phyloP scores from a whole-genome alignment of 352 stramenopile genomes.

The Phytophthora pisi region DNA sequence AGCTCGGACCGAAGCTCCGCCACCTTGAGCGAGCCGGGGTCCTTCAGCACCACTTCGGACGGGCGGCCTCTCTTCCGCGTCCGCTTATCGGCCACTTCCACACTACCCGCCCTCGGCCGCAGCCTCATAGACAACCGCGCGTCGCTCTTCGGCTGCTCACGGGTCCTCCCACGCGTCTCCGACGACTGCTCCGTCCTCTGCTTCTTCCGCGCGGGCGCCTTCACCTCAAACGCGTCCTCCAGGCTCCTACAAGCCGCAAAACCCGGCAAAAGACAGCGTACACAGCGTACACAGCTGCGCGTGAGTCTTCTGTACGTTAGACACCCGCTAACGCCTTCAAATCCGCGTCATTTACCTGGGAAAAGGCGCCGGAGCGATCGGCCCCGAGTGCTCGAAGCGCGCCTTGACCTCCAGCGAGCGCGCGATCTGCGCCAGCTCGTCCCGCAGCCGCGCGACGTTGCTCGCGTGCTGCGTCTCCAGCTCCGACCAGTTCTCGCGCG shows the following conservation, averaged over 20 bases:
- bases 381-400: slow-evolving; percentile 43
- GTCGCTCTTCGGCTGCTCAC: neutral
- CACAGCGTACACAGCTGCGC: neutral
- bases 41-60: slow-evolving; percentile 8
- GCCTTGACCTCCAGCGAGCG: slow-evolving; percentile 57
- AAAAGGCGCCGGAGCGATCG: slow-evolving; percentile 19
- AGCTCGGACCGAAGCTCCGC: slow-evolving; percentile 63
- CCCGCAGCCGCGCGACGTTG: slow-evolving; percentile 58
- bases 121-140: slow-evolving; percentile 21
- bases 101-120: slow-evolving; percentile 2
- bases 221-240: slow-evolving; percentile 12
- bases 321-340: neutral
- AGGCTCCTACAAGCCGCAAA: slow-evolving; percentile 9
- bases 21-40: slow-evolving; percentile 46
- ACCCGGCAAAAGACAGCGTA: neutral
- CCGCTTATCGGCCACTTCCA: neutral
- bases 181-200: slow-evolving; percentile 22
- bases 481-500: slow-evolving; percentile 54
- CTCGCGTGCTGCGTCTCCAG: slow-evolving; percentile 51
- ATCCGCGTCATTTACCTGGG: slow-evolving; percentile 15
- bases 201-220: slow-evolving; percentile 24
- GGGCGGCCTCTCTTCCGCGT: slow-evolving; percentile 42
- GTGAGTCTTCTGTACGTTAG: neutral
- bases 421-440: slow-evolving; percentile 55
- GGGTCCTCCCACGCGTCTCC: neutral